Conservation (phyloP, 164 flowering plant species). For the Dillenia turbinata region DNA sequence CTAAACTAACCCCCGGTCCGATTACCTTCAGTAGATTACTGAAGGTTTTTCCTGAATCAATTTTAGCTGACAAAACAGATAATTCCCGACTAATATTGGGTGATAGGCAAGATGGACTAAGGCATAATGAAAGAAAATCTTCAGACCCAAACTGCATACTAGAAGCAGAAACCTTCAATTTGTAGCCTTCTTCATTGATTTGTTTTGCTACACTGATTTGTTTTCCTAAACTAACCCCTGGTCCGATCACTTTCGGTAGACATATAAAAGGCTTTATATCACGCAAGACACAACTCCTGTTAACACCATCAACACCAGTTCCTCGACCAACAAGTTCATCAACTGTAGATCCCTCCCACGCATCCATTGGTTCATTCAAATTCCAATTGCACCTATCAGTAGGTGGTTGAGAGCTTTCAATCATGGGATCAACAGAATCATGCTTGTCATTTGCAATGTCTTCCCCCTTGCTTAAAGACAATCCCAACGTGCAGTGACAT, state of each 20-base stretch:
- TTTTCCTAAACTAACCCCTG: slow-evolving; percentile 12
- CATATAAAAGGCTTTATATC: slow-evolving; percentile 18
- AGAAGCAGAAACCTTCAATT: slow-evolving; percentile 8
- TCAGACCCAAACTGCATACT: slow-evolving; percentile 10
- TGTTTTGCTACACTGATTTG: slow-evolving; percentile 13
- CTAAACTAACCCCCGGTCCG: slow-evolving; percentile 9
- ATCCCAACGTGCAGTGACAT: slow-evolving; percentile 26
- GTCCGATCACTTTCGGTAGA: slow-evolving; percentile 8
- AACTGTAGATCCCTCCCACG: slow-evolving; percentile 44
- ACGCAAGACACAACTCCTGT: neutral
- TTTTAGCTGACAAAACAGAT: slow-evolving; percentile 11
- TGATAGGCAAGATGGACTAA: slow-evolving; percentile 21
- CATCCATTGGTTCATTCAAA: slow-evolving; percentile 66
- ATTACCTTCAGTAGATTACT: slow-evolving; percentile 8
- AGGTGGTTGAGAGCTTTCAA: slow-evolving; percentile 4
- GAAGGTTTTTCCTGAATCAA: slow-evolving; percentile 9
- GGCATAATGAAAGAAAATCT: slow-evolving; percentile 30
- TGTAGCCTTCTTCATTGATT: slow-evolving; percentile 2
- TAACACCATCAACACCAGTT: slow-evolving; percentile 8
- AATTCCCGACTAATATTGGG: slow-evolving; percentile 5
- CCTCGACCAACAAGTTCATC: slow-evolving; percentile 10
- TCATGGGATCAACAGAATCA: slow-evolving; percentile 1
- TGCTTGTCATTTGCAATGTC: slow-evolving; percentile 1
- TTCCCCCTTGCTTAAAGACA: slow-evolving; percentile 30
- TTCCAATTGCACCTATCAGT: slow-evolving; percentile 65